phyloP scores from a whole-genome alignment of 176 grass and related monocot species.

The sorghum (Sorghum bicolor) region DNA sequence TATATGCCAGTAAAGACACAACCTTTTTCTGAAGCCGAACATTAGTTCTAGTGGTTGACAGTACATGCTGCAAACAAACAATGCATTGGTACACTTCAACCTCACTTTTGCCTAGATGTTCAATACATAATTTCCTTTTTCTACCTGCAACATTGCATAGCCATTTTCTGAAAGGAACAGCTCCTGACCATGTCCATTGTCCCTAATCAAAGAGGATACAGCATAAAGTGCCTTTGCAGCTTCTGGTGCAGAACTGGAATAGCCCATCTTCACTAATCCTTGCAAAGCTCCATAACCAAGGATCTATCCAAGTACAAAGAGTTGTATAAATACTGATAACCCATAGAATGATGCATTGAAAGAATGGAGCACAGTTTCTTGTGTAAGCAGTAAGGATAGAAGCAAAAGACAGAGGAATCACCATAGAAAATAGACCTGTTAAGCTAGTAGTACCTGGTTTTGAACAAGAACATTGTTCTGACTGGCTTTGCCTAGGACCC shows the following conservation, averaged over 20 bases:
- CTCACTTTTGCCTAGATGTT: not conserved
- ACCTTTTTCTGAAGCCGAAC: conserved; percentile 50
- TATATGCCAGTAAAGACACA: conserved; percentile 47
- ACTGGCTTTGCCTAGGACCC: conserved; percentile 77
- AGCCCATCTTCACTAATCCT: conserved; percentile 83
- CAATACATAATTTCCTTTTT: not conserved
- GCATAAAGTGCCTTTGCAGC: conserved; percentile 58
- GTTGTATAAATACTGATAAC: not conserved
- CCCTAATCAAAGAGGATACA: conserved; percentile 59
- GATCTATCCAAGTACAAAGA: conserved; percentile 43
- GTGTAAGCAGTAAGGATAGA: not conserved
- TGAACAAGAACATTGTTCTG: conserved; percentile 81
- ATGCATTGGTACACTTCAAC: not conserved
- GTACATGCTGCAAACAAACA: conserved; percentile 44
- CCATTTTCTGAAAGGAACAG: conserved; percentile 51
- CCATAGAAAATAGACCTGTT: not conserved
- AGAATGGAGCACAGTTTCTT: not conserved
- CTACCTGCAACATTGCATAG: conserved; percentile 58
- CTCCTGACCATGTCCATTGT: conserved; percentile 55
- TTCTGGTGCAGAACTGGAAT: conserved; percentile 67
- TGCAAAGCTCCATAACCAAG: conserved; percentile 61
- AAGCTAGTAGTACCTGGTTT: conserved; percentile 59
- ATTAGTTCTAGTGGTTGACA: conserved; percentile 37
- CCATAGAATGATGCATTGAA: not conserved
- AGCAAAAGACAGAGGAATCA: not conserved